Percentiles rank a stretch among this genome's conserved stretches.
Evolutionary conservation across 2,329 filamentous ascomycete genomes (phyloP).

Genomic region (Scytalidium sp.): DNA sequence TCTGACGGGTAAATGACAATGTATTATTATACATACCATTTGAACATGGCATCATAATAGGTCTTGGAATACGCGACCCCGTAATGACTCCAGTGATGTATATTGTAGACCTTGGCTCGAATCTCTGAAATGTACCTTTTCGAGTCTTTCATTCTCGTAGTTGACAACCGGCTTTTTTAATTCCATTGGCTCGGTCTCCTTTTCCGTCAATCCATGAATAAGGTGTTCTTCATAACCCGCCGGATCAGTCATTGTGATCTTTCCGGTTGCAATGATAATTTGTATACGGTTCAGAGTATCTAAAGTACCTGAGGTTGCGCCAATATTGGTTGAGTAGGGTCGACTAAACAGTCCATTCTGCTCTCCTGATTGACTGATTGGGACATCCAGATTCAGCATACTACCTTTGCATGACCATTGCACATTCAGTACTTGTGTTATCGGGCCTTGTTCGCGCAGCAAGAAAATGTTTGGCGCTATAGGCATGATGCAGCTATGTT

Average conservation of each 20-base stretch:
- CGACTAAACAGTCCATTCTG: no score
- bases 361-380: no score
- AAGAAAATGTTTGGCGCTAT: no score
- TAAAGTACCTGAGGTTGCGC: no score
- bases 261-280: no score
- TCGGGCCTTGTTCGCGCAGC: no score
- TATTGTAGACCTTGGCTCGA: slow-evolving; percentile 39
- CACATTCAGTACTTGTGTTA: no score
- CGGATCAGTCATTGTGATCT: slow-evolving; percentile 47
- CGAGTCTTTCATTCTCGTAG: slow-evolving; percentile 42
- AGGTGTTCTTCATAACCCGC: slow-evolving; percentile 55
- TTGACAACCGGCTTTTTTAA: slow-evolving; percentile 32
- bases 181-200: slow-evolving; percentile 25
- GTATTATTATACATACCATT: neutral
- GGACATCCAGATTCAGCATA: no score
- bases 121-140: slow-evolving; percentile 44
- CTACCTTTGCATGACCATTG: no score
- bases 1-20: neutral
- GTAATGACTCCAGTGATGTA: slow-evolving; percentile 34
- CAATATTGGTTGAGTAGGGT: no score
- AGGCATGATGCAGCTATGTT: no score
- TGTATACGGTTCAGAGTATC: no score
- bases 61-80: neutral
- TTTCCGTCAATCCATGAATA: slow-evolving; percentile 45
- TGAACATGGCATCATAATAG: neutral